phyloP scores from a whole-genome alignment of 768 basidiomycete genomes.

The Pulveroboletus sp. region DNA sequence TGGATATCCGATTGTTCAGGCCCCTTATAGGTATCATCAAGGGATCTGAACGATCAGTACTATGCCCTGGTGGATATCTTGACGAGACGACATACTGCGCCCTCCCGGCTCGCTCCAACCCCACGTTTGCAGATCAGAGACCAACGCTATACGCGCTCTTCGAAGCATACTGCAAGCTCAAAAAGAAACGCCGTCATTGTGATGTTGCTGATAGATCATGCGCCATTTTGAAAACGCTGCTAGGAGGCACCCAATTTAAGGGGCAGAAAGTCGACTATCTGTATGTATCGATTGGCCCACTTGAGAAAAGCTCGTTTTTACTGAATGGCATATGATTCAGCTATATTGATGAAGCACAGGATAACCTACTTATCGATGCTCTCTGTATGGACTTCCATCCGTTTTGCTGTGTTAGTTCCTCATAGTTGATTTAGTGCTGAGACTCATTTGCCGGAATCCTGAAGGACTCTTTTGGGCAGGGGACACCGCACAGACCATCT shows the following conservation, averaged over 20 bases:
- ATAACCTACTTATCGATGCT: slow-evolving; percentile 65
- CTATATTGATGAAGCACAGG: slow-evolving; percentile 75
- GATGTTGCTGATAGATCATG: slow-evolving; percentile 70
- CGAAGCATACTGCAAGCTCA: slow-evolving; percentile 46
- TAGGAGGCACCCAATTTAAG: slow-evolving; percentile 25
- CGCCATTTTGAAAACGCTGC: slow-evolving; percentile 39
- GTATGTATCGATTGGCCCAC: slow-evolving; percentile 37
- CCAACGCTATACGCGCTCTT: slow-evolving; percentile 53
- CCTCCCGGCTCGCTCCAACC: slow-evolving; percentile 51
- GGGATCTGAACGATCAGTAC: slow-evolving; percentile 58
- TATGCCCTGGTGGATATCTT: slow-evolving; percentile 36
- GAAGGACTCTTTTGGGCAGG: slow-evolving; percentile 78
- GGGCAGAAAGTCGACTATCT: slow-evolving; percentile 52
- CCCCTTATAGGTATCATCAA: slow-evolving; percentile 50
- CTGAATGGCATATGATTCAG: slow-evolving; percentile 22
- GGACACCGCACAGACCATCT: slow-evolving; percentile 78
- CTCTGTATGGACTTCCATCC: slow-evolving; percentile 38
- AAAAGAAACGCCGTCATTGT: slow-evolving; percentile 38
- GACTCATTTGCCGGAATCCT: slow-evolving; percentile 57
- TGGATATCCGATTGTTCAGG: not conserved
- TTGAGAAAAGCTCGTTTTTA: not conserved
- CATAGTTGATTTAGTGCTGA: slow-evolving; percentile 44
- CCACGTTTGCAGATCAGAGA: slow-evolving; percentile 52
- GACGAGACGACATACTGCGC: slow-evolving; percentile 42
- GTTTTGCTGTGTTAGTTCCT: not conserved